Evolutionary conservation across 2,329 filamentous ascomycete species (phyloP), one percentile per base, ranked within the genome.

Genomic region (Sphaerulina musiva): DNA sequence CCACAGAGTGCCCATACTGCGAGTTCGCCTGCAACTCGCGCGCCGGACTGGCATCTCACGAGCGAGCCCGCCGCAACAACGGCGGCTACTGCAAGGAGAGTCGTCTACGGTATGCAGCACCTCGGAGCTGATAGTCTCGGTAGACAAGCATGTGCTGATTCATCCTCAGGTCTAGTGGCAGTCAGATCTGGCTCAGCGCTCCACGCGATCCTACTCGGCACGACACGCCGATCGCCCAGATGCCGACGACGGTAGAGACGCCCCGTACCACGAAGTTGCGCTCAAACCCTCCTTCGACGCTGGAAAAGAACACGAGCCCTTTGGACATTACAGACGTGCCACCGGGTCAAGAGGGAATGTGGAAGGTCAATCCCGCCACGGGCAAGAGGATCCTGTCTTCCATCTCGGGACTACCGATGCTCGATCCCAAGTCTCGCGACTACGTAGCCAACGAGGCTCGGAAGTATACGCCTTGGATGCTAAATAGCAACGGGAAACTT

Each of bases 41-140:
- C 31, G 48, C 48, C 17, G 48, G 48, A 6, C 48, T 42, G 0
- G 48, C 48, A 26, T 51, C 48, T 5, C 48, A 51, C 41, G 36
- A 34, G 17, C 12, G 48, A 45, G 48, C 48, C 39, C 48, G 48
- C 48, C 11, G 6, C n/a, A 31, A 41, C 4, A 46, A 51, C 34
- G 41, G 41, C 41, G 31, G 42, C 17, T 12, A n/a, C 32, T 51
- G 48, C 20, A 41, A 41, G 26, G 48, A 51, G 6, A 38, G 10
- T 38, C 34, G 12, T 10, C 34, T 10, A 6, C 6, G 4, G 10
- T 38, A 11, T n/a, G 10, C 34, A 38, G 34, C 12, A 38, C 6
- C 20, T 20, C 26, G 5, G 26, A 29, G 26, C 26, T 4, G 26
- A 29, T 29, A 4, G 6, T 29, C 26, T 29, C 26, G 26, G 26